These are phyloP conservation scores for Pythium aquatile DNA, from an alignment of 352 stramenopile species.

Conservation along the genomic window DNA sequence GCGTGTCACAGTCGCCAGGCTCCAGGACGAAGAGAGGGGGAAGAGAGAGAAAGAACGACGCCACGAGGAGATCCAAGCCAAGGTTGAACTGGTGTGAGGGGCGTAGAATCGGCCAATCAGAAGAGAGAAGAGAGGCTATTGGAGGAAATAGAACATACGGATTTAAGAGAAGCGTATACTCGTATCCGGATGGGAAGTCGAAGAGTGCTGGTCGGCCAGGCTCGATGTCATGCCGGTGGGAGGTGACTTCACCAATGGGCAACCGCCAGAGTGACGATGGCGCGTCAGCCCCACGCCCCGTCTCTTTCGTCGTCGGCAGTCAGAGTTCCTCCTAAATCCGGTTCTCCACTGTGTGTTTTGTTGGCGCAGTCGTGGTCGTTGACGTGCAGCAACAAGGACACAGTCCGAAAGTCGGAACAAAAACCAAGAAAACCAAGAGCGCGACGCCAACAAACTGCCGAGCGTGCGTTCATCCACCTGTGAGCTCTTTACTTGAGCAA, in stretches of 20 bases:
- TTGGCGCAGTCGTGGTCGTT: conserved; percentile 5
- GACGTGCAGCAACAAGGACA: conserved; percentile 4
- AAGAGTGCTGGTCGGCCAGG: not conserved
- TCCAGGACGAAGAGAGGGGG: conserved; percentile 1
- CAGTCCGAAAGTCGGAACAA: not conserved
- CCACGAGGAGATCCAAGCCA: conserved; percentile 9
- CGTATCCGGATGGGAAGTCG: conserved; percentile 1
- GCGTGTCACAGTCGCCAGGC: not conserved
- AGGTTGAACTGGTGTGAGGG: conserved; percentile 16
- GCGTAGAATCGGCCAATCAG: conserved; percentile 12
- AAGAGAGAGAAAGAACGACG: conserved; percentile 2
- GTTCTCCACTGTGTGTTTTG: conserved; percentile 2
- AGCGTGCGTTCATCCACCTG: not conserved
- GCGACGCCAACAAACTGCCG: not conserved
- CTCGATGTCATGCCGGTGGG: conserved; percentile 10
- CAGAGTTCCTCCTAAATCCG: conserved; percentile 18
- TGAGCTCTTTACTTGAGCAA: not conserved
- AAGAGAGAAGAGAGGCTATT: conserved; percentile 1
- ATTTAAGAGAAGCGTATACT: conserved; percentile 19
- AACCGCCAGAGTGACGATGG: conserved; percentile 9
- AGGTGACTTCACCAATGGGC: conserved; percentile 22
- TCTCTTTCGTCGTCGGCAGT: conserved; percentile 19
- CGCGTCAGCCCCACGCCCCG: conserved; percentile 15
- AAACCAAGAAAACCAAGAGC: conserved; percentile 4
- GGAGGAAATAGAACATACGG: conserved; percentile 1